Base-by-base conservation (phyloP, 176 grass and related monocot genomes). In the Tuctoria greenei region DNA sequence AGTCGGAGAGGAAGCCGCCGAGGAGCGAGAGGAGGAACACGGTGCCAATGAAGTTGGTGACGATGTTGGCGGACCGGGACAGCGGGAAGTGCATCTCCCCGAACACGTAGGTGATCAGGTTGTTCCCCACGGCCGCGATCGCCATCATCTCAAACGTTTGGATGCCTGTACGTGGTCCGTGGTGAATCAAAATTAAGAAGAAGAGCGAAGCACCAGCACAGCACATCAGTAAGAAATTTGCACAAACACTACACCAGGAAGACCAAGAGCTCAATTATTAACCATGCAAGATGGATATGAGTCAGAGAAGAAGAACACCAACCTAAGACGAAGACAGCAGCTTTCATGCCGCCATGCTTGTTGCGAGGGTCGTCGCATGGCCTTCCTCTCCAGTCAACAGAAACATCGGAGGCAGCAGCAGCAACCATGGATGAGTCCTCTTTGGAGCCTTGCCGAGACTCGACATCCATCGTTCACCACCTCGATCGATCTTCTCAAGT, bases 271-370 rank as follows among this genome's bases (percentile, higher is more conserved):
- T 13, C 10, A 35, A 8, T 8, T 75, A 5, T 34, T 40, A 44
- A 43, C 8, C 4, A 23, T n/a, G n/a, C n/a, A 44, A 81, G 31
- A 12, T 1, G 51, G 12, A 38, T 4, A 21, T 39, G 24, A 42
- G 40, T 42, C 40, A 10, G 40, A 28, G 0, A 58, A 31, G 47
- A 10, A 59, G 40, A 63, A 21, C 18, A 65, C 80, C 31, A 21
- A 92, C 93, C 89, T 83, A 92, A 75, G 62, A 92, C 93, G 69
- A 92, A 96, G 13, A 83, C 62, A 21, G 93, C 93, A 77, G 93
- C 93, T 87, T 73, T 93, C 93, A 93, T 97, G 93, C 88, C 86
- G 59, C 93, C 93, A 75, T 97, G 93, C 78, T 84, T 92, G 34
- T n/a, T n/a, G 37, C 34, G 82, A 61, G 86, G 56, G 61, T 40